Evolutionary conservation across 2,329 filamentous ascomycete genomes (phyloP), one percentile per base, ranked within the genome.

Genomic region (Cordyceps fumosorosea): DNA sequence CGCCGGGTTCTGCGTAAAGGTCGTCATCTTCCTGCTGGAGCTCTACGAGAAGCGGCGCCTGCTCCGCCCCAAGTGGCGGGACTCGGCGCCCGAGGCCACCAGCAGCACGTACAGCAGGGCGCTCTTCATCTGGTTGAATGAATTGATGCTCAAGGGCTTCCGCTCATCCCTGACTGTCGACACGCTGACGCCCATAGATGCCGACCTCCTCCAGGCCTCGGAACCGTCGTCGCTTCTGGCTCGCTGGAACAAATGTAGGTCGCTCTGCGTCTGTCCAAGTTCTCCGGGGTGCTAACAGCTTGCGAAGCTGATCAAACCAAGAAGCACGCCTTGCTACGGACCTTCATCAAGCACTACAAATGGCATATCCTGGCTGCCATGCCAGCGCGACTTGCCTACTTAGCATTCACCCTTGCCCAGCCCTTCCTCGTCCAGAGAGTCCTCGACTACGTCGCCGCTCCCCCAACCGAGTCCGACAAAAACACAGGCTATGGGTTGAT

Each of bases 361-460:
- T 66, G 66, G 66, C 64, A 67, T 5, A 62, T 75, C 20, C 32
- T 74, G 2, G 66, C 68, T 7, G 70, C 68, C 3, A 66, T 77
- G 20, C 56, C 74, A 7, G 74, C 76, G 5, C 71, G 77, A 0
- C 65, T 78, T 10, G 67, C 67, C 22, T 71, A 74, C 34, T 69
- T 71, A 1, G 76, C 69, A 0, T 77, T 80, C 62, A 72, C 67
- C 4, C 78, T 79, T 56, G 69, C 73, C 16, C 77, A 80, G 63
- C 78, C 78, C 0, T 76, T 79, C 26, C 72, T 80, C 16, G 71
- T 80, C 62, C 67, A 73, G 42, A 69, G 70, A 26, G 68, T 72
- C 3, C 69, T 77, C 47, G 66, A 67, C 40, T 72, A 72, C 18
- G 69, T 70, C 1, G 64, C 67, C 14, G 68, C 70, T 29, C 65